These are phyloP conservation scores for Mycena citricolor DNA, from an alignment of 1,284 basidiomycete genomes.

Conservation along the genomic window DNA sequence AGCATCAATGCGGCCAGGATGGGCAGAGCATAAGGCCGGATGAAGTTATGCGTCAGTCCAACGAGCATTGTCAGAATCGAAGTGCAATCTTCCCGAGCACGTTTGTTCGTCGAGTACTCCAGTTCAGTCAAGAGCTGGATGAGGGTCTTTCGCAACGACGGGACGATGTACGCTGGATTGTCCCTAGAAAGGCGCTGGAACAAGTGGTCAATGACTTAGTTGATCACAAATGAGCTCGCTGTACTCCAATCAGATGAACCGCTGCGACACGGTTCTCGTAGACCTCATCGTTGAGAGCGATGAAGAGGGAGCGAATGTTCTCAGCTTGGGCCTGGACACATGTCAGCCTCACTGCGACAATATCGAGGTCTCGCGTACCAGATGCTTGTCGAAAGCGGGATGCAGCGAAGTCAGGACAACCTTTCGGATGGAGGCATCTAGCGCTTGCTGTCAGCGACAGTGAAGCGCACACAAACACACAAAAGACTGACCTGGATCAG, in stretches of 20 bases:
- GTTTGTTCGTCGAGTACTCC: conserved; percentile 90
- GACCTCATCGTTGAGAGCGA: conserved; percentile 96
- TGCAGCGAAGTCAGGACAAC: conserved; percentile 88
- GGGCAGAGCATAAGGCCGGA: conserved; percentile 96
- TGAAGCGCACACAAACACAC: conserved; percentile 3
- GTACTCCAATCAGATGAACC: conserved; percentile 81
- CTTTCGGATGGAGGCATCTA: conserved; percentile 83
- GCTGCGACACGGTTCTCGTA: conserved; percentile 93
- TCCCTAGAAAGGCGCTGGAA: conserved; percentile 78
- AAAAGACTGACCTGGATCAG: conserved; percentile 79
- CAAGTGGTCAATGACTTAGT: not conserved
- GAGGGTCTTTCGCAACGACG: conserved; percentile 91
- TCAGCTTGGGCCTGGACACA: conserved; percentile 79
- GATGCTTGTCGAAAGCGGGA: conserved; percentile 94
- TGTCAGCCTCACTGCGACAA: not conserved
- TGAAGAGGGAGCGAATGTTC: conserved; percentile 95
- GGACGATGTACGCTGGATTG: conserved; percentile 99
- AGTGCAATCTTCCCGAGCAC: conserved; percentile 91
- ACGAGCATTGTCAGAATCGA: conserved; percentile 85
- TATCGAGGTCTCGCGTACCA: conserved; percentile 34
- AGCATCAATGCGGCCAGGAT: conserved; percentile 91
- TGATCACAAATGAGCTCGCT: too few species aligned
- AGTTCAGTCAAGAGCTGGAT: conserved; percentile 97
- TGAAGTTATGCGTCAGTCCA: conserved; percentile 88
- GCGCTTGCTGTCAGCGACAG: conserved; percentile 6